Conservation (phyloP, 2,329 filamentous ascomycete genomes). For the Fusarium euwallaceae region DNA sequence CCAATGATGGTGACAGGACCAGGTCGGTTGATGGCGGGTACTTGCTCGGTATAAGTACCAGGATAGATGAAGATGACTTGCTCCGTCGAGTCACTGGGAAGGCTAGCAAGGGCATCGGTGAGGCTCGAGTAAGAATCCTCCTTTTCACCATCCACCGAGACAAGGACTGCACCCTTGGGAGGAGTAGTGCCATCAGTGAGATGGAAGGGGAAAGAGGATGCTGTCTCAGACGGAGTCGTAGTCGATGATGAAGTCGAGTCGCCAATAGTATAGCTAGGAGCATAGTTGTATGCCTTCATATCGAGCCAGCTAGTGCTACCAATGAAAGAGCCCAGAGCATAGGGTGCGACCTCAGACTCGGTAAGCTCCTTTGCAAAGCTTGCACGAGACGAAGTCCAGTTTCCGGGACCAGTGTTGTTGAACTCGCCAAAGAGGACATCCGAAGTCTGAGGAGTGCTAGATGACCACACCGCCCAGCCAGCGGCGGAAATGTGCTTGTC, state of each 20-base stretch:
- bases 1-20: slow-evolving; percentile 38
- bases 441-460: slow-evolving; percentile 68
- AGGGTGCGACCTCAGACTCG: slow-evolving; percentile 33
- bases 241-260: slow-evolving; percentile 36
- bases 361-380: slow-evolving; percentile 41
- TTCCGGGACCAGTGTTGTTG: slow-evolving; percentile 63
- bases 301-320: slow-evolving; percentile 43
- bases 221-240: slow-evolving; percentile 40
- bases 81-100: slow-evolving; percentile 36
- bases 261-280: slow-evolving; percentile 38
- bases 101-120: slow-evolving; percentile 47
- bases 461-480: slow-evolving; percentile 62
- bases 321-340: slow-evolving; percentile 35
- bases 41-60: slow-evolving; percentile 70
- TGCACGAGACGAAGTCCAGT: slow-evolving; percentile 37
- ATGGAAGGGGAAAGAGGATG: slow-evolving; percentile 27
- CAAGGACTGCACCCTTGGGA: slow-evolving; percentile 57
- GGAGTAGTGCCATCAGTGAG: slow-evolving; percentile 58
- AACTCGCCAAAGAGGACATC: slow-evolving; percentile 70
- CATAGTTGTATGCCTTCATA: slow-evolving; percentile 40
- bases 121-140: slow-evolving; percentile 47
- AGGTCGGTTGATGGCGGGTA: slow-evolving; percentile 25
- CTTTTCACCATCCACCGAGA: slow-evolving; percentile 49
- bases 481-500: slow-evolving; percentile 48
- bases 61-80: slow-evolving; percentile 54